Evolutionary conservation across 2,329 filamentous ascomycete genomes (phyloP).

Genomic region (Colletotrichum agaves): DNA sequence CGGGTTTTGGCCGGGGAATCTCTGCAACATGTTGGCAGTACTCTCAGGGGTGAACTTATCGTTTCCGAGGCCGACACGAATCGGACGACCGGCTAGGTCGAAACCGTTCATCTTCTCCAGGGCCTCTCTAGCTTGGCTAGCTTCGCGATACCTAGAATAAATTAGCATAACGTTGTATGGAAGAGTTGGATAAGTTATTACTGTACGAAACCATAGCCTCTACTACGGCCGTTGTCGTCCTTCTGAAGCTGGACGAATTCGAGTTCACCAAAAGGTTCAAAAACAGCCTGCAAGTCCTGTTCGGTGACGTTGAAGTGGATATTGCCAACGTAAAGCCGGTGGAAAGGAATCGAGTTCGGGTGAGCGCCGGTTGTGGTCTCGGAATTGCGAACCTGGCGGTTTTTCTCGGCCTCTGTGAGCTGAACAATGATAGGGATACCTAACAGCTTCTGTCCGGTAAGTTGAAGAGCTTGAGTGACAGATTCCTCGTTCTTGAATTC

Average conservation of each 20-base stretch:
- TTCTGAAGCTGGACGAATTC: constrained; percentile 98
- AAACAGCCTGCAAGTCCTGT: constrained; percentile 93
- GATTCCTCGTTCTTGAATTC: constrained; percentile 98
- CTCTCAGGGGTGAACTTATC: constrained; percentile 99
- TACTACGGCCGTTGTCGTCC: constrained; percentile 88
- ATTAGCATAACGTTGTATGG: constrained; percentile 47
- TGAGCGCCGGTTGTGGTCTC: constrained; percentile 71
- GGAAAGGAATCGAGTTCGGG: constrained; percentile 90
- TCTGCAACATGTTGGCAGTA: constrained; percentile 90
- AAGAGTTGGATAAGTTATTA: constrained; percentile 61
- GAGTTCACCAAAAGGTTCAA: constrained; percentile 96
- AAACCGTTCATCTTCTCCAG: constrained; percentile 99
- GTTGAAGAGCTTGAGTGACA: constrained; percentile 91
- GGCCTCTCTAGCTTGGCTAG: constrained; percentile 90
- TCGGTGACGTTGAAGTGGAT: constrained; percentile 99
- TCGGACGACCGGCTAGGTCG: constrained; percentile 95
- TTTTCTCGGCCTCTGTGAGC: constrained; percentile 99
- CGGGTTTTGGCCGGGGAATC: constrained; percentile 84
- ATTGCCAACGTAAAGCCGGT: constrained; percentile 98
- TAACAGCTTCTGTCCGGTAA: constrained; percentile 98
- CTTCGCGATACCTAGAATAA: constrained; percentile 81
- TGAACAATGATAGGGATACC: constrained; percentile 99
- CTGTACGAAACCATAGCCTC: constrained; percentile 99
- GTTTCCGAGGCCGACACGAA: constrained; percentile 98
- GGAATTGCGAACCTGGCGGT: constrained; percentile 89